phyloP scores from a whole-genome alignment of 2,329 filamentous ascomycete genomes.

The Xylaria sp. region DNA sequence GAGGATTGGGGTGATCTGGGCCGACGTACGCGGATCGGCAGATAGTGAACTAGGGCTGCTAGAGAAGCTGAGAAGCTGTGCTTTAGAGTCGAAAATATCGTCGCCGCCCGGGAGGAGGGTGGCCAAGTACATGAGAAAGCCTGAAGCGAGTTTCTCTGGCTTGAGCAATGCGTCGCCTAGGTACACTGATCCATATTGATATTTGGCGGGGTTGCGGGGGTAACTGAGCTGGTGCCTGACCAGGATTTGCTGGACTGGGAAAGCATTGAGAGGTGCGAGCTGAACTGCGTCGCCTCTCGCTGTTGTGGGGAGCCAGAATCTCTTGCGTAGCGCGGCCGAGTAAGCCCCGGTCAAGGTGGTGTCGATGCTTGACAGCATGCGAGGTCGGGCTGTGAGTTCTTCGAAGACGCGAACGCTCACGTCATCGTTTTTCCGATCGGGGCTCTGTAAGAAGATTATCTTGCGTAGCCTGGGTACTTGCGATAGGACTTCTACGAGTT shows the following conservation, averaged over 20 bases:
- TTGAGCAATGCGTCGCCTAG: slow-evolving; percentile 34
- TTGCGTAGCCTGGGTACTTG: slow-evolving; percentile 21
- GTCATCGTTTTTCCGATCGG: slow-evolving; percentile 17
- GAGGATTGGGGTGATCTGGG: slow-evolving; percentile 32
- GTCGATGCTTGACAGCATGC: slow-evolving; percentile 25
- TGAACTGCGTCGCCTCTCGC: background rate
- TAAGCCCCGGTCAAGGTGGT: slow-evolving; percentile 31
- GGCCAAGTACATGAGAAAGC: slow-evolving; percentile 30
- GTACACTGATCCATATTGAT: slow-evolving; percentile 19
- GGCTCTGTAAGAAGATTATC: slow-evolving; percentile 36
- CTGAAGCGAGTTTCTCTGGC: slow-evolving; percentile 34
- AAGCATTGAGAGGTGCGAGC: slow-evolving; percentile 17
- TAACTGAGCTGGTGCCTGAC: slow-evolving; percentile 9
- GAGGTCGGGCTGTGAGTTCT: slow-evolving; percentile 26
- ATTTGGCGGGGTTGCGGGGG: background rate
- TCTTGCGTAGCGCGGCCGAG: slow-evolving; percentile 33
- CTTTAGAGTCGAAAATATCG: slow-evolving; percentile 15
- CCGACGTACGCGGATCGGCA: slow-evolving; percentile 5
- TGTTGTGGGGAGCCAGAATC: slow-evolving; percentile 31
- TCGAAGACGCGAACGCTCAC: slow-evolving; percentile 23
- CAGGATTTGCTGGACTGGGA: slow-evolving; percentile 36
- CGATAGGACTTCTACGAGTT: slow-evolving; percentile 30
- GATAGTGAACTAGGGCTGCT: slow-evolving; percentile 26
- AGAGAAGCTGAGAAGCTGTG: slow-evolving; percentile 34
- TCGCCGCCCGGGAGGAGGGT: slow-evolving; percentile 11